Percentiles rank a stretch among this genome's conserved stretches.
Conservation (phyloP, 768 basidiomycete genomes). For the Mycena kentingensis region DNA sequence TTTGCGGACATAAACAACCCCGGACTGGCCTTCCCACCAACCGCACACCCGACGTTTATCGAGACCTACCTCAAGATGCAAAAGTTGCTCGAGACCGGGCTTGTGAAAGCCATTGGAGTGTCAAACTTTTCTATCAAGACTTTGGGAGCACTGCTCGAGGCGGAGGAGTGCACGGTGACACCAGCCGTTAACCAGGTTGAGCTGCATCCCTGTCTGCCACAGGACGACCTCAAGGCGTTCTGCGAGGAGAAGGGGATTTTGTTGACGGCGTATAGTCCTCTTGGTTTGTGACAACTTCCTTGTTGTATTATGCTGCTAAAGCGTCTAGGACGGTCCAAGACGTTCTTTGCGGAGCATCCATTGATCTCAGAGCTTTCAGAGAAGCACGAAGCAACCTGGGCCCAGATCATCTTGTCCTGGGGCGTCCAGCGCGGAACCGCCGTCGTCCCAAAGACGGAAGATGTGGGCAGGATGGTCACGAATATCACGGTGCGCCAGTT, state of each 20-base stretch:
- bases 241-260: conserved; percentile 52
- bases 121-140: conserved; percentile 59
- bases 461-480: conserved; percentile 10
- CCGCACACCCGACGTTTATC: conserved; percentile 28
- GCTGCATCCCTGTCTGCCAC: conserved; percentile 58
- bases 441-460: conserved; percentile 59
- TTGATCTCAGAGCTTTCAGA: conserved; percentile 36
- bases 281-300: conserved; percentile 31
- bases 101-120: conserved; percentile 24
- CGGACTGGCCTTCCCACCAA: conserved; percentile 8
- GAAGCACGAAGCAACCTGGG: conserved; percentile 37
- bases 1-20: neutral
- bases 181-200: conserved; percentile 61
- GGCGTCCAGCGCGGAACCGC: conserved; percentile 60
- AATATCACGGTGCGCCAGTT: conserved; percentile 10
- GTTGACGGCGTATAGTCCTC: conserved; percentile 53
- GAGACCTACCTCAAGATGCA: conserved; percentile 32
- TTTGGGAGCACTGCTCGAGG: conserved; percentile 40
- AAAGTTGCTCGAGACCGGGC: conserved; percentile 21
- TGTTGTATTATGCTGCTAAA: neutral
- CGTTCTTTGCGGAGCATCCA: conserved; percentile 36
- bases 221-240: conserved; percentile 49
- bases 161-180: conserved; percentile 44
- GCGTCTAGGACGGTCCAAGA: conserved; percentile 25
- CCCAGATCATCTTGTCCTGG: conserved; percentile 67